These are phyloP conservation scores for Russula vinacea DNA, from an alignment of 768 basidiomycete genomes.

Conservation along the genomic window DNA sequence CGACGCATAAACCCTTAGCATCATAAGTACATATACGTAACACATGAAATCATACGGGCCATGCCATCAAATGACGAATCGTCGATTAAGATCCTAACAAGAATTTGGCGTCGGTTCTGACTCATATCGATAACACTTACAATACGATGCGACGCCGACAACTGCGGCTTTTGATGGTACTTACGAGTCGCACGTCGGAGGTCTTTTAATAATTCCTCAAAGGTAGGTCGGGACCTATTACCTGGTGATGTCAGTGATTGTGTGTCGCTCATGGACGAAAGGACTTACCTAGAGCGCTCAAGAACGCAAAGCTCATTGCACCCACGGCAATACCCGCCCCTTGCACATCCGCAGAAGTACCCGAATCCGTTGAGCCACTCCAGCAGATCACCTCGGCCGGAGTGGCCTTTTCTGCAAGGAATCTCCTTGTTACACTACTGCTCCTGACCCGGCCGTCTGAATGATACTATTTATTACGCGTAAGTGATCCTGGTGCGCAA, in stretches of 20 bases:
- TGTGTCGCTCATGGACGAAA: neutral
- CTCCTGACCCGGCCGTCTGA: constrained; percentile 25
- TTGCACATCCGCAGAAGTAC: constrained; percentile 16
- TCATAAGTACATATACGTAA: constrained; percentile 15
- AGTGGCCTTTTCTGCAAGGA: constrained; percentile 12
- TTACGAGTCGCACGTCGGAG: constrained; percentile 26
- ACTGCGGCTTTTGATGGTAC: constrained; percentile 29
- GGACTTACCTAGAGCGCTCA: constrained; percentile 23
- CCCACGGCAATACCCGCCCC: constrained; percentile 26
- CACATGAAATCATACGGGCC: constrained; percentile 6
- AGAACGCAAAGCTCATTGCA: constrained; percentile 31
- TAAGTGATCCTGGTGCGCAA: neutral
- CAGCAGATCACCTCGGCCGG: constrained; percentile 31
- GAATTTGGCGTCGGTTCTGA: neutral
- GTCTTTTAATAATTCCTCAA: constrained; percentile 25
- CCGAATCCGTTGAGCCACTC: constrained; percentile 29
- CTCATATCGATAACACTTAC: constrained; percentile 16
- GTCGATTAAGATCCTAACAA: constrained; percentile 16
- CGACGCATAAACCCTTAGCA: constrained; percentile 9
- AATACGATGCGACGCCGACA: constrained; percentile 28
- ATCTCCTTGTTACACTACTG: constrained; percentile 12
- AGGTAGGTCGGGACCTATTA: constrained; percentile 23
- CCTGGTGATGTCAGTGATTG: constrained; percentile 11
- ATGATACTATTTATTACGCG: constrained; percentile 25
- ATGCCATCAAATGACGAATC: constrained; percentile 21